Evolutionary conservation across 768 basidiomycete species (phyloP), one percentile per base, ranked within the genome.

Genomic region (Boletus huronensis): DNA sequence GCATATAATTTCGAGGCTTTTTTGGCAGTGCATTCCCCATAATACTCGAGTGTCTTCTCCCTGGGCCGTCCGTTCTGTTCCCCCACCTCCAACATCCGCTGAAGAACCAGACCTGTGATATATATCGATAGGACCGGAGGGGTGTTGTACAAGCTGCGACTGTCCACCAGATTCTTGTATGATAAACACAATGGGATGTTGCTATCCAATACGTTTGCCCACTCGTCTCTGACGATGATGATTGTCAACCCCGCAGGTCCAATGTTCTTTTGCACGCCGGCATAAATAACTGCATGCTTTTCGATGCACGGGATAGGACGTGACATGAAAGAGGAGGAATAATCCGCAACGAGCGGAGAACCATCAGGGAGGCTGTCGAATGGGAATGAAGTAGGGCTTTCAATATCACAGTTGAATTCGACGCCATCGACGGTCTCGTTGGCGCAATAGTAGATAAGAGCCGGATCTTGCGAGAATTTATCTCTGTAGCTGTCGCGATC

Each of bases 371-470:
- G 77, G 52, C 81, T 77, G 57, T 88, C 80, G 77, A 89, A 94
- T 5, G 95, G 95, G 79, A 98, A 97, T 21, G 86, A 79, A 25
- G 79, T 76, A 6, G 82, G 74, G 25, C 76, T 78, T 19, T 67
- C 64, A n/a, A 73, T 70, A 53, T 84, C 81, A 48, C 77, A 68
- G 2, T 86, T 75, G 74, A 90, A 98, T 75, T 98, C 87, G 44
- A 94, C 87, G 40, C 97, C 97, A 62, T 96, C 88, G 54, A 98
- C 89, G 14, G 97, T 99, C 77, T 99, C 97, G 78, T 99, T 99
- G 71, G 97, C 97, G 80, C 97, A 99, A 75, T 97, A 98, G 75
- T 96, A 98, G 55, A 98, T 86, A 61, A 95, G 80, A 26, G 90
- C 95, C 14, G 96, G 87, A 66, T 85, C 80, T n/a, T 72, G 58